These are phyloP conservation scores for Ceratocystiopsis brevicomis DNA, from an alignment of 2,329 filamentous ascomycete genomes.

Conservation along the genomic window DNA sequence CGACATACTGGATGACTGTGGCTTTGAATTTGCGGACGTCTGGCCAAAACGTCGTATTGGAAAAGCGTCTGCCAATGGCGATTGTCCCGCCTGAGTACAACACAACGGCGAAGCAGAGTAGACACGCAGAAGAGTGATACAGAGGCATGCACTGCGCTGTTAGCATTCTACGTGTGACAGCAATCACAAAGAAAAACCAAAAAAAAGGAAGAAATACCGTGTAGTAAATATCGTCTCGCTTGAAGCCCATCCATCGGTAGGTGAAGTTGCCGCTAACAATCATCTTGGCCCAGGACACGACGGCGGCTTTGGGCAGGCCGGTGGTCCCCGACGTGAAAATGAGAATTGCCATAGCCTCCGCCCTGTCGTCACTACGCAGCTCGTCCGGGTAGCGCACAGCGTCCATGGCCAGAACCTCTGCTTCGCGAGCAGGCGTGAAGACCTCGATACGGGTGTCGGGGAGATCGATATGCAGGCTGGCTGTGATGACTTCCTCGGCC, in stretches of 20 bases:
- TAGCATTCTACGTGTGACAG: neutral
- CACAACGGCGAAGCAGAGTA: slow-evolving; percentile 48
- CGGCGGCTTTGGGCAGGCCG: slow-evolving; percentile 62
- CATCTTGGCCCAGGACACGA: slow-evolving; percentile 54
- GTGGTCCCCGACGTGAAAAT: slow-evolving; percentile 82
- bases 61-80: slow-evolving; percentile 60
- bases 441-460: slow-evolving; percentile 37
- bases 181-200: no score
- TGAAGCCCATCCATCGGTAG: slow-evolving; percentile 36
- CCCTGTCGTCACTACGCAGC: slow-evolving; percentile 28
- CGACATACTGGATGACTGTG: slow-evolving; percentile 71
- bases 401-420: slow-evolving; percentile 30
- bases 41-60: slow-evolving; percentile 56
- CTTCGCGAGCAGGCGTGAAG: slow-evolving; percentile 38
- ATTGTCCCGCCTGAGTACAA: slow-evolving; percentile 45
- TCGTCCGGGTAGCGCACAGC: slow-evolving; percentile 39
- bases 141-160: slow-evolving; percentile 56
- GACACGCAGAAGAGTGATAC: slow-evolving; percentile 62
- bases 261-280: slow-evolving; percentile 34
- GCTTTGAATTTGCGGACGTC: slow-evolving; percentile 53
- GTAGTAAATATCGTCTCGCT: slow-evolving; percentile 49
- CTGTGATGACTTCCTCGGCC: slow-evolving; percentile 29
- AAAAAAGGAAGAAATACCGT: slow-evolving; percentile 31
- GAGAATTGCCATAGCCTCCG: slow-evolving; percentile 45
- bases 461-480: slow-evolving; percentile 35